phyloP scores from a whole-genome alignment of 805 yeast species.

The Saccharomycopsis oosterbeekiorum region DNA sequence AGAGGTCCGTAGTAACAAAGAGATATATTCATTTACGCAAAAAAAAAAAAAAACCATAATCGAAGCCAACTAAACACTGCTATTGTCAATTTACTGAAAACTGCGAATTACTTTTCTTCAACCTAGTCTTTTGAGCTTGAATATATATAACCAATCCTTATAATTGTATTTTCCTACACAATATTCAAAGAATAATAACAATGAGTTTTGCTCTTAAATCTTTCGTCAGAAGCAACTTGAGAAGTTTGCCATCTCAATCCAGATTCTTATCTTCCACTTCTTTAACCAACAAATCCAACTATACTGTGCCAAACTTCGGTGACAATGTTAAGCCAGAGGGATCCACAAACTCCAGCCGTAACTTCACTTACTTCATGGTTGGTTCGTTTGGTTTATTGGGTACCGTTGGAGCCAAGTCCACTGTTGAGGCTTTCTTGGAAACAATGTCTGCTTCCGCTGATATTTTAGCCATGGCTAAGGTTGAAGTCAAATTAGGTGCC shows the following conservation, averaged over 20 bases:
- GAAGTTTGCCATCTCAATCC: constrained; percentile 28
- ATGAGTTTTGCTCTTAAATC: constrained; percentile 38
- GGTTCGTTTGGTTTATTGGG: constrained; percentile 87
- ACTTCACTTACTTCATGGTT: constrained; percentile 92
- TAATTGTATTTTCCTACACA: background rate
- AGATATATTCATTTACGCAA: background rate
- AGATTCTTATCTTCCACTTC: constrained; percentile 46
- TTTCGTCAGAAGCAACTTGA: constrained; percentile 31
- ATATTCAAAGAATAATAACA: constrained; percentile 21
- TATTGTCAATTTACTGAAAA: background rate
- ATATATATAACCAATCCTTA: background rate
- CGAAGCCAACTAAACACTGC: background rate
- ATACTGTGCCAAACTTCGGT: constrained; percentile 86
- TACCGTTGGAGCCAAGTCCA: constrained; percentile 93
- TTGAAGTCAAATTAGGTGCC: constrained; percentile 86
- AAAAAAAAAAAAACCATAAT: background rate
- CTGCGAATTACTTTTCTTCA: no score
- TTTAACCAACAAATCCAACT: constrained; percentile 54
- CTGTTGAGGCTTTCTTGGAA: constrained; percentile 85
- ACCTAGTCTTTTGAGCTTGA: background rate
- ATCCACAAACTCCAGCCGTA: constrained; percentile 64
- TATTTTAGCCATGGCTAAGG: constrained; percentile 98
- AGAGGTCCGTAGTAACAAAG: background rate
- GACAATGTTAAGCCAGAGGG: constrained; percentile 66
- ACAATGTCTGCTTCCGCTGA: constrained; percentile 98